Evolutionary conservation across 768 basidiomycete genomes (phyloP).

Genomic region (Hygrophorus pudorinus): DNA sequence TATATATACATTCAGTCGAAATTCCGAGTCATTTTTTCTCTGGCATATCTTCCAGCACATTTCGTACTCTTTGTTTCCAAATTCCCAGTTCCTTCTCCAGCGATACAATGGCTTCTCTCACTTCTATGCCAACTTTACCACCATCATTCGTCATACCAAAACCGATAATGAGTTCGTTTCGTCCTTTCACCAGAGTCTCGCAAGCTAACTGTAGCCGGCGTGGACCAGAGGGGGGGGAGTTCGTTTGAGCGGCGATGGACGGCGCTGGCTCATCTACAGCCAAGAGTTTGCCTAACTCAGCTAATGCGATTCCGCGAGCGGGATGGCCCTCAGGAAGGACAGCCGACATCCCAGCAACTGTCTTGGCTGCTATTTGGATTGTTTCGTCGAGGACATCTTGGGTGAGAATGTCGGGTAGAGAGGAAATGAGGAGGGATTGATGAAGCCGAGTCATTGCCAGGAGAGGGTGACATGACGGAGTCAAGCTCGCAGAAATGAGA

Average conservation of each 20-base stretch:
- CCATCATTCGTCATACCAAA: conserved; percentile 69
- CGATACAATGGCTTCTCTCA: conserved; percentile 47
- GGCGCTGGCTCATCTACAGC: conserved; percentile 61
- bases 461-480: conserved; percentile 67
- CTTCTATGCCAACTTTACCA: conserved; percentile 56
- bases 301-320: conserved; percentile 59
- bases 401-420: conserved; percentile 27
- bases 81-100: conserved; percentile 66
- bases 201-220: conserved; percentile 53
- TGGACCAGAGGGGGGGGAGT: conserved; percentile 62
- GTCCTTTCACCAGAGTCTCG: conserved; percentile 52
- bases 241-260: conserved; percentile 9
- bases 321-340: conserved; percentile 65
- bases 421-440: conserved; percentile 52
- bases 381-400: conserved; percentile 53
- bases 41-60: conserved; percentile 37
- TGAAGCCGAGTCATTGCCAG: conserved; percentile 66
- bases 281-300: conserved; percentile 75
- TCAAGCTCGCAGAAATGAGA: conserved; percentile 45
- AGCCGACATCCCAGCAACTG: conserved; percentile 39
- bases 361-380: conserved; percentile 46
- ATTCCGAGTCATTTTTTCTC: neutral
- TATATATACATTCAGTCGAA: too few species aligned
- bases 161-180: conserved; percentile 51
- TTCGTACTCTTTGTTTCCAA: conserved; percentile 55